Conservation (phyloP, 75 land plant genomes). For the Picea sitchensis region DNA sequence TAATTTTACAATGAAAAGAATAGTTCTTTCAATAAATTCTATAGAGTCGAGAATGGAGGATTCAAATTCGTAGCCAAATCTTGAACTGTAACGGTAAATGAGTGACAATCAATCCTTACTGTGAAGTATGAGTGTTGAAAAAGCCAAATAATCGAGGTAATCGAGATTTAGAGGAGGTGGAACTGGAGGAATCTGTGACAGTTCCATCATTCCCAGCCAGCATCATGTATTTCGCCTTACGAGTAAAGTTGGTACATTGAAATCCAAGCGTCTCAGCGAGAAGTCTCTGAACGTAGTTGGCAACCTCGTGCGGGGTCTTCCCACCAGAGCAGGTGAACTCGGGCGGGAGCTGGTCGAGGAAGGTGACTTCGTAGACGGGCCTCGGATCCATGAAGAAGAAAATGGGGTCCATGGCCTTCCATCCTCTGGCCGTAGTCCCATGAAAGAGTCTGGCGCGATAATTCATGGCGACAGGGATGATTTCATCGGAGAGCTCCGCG, state of each 20-base stretch:
- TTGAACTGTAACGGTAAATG: no score
- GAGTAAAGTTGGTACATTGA: constrained; percentile 84
- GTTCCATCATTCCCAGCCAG: constrained; percentile 89
- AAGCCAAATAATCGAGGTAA: no score
- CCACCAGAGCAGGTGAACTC: constrained; percentile 84
- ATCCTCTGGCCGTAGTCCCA: constrained; percentile 86
- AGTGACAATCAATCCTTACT: no score
- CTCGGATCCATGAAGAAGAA: constrained; percentile 94
- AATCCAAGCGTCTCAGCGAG: constrained; percentile 79
- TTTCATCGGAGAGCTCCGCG: constrained; percentile 82
- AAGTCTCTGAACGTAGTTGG: constrained; percentile 78
- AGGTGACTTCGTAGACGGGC: constrained; percentile 78
- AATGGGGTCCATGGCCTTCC: constrained; percentile 86
- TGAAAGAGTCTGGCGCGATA: constrained; percentile 71
- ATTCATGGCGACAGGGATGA: constrained; percentile 89
- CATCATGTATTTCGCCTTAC: constrained; percentile 80
- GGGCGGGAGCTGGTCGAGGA: constrained; percentile 69
- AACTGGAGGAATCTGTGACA: constrained; percentile 15
- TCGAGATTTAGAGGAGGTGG: no score
- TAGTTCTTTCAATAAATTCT: no score
- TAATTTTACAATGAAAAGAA: no score
- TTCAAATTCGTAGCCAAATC: no score
- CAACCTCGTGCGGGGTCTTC: constrained; percentile 74
- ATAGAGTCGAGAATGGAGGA: no score
- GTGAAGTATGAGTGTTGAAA: no score